A percentile compares a stretch with the other conserved stretches of the same genome.
Evolutionary conservation across 495 filamentous ascomycete species (phyloP).

Genomic region (Cercophora sp.): DNA sequence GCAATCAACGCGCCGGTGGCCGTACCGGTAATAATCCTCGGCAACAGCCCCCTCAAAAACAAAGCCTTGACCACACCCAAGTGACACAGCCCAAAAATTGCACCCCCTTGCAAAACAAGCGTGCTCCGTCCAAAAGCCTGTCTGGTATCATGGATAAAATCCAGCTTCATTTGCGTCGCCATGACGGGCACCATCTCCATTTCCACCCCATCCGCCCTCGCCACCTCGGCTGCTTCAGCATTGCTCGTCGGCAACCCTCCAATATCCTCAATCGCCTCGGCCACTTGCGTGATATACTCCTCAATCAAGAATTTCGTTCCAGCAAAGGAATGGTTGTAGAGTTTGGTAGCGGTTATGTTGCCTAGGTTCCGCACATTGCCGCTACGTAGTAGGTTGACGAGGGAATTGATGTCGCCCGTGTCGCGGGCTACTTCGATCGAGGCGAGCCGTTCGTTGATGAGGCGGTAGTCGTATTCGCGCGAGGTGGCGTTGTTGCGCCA

Average conservation of each 20-base stretch:
- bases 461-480: conserved; percentile 81
- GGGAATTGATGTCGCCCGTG: conserved; percentile 65
- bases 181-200: conserved; percentile 30
- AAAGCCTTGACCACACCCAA: conserved; percentile 87
- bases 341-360: conserved; percentile 78
- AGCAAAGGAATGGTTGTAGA: conserved; percentile 82
- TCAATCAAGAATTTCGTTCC: conserved; percentile 90
- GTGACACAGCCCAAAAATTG: conserved; percentile 90
- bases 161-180: conserved; percentile 79
- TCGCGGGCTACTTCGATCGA: conserved; percentile 71
- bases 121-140: conserved; percentile 87
- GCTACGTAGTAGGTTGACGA: conserved; percentile 77
- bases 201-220: neutral
- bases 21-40: conserved; percentile 87
- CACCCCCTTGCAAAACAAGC: conserved; percentile 83
- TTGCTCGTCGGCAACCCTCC: conserved; percentile 57
- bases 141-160: conserved; percentile 83
- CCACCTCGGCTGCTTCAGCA: neutral
- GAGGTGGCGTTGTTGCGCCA: conserved; percentile 82
- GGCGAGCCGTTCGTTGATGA: conserved; percentile 74
- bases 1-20: conserved; percentile 89
- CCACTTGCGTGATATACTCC: conserved; percentile 83
- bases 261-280: conserved; percentile 73
- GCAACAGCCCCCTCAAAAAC: conserved; percentile 76
- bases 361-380: conserved; percentile 88